phyloP scores from a whole-genome alignment of 805 yeast genomes.

The Naumovozyma dairenensis region DNA sequence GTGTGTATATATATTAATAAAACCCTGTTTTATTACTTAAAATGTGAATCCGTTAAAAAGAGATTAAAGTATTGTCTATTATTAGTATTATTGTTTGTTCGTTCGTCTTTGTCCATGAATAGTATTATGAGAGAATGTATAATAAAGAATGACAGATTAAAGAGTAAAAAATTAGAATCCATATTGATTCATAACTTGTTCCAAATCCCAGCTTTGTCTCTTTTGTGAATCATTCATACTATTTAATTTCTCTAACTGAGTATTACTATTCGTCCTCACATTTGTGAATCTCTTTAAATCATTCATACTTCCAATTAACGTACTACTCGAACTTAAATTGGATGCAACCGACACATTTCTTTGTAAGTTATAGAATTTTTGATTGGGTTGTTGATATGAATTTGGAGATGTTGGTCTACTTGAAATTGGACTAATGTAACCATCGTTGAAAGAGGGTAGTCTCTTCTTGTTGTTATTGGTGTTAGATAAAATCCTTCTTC shows the following conservation, averaged over 20 bases:
- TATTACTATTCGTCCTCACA: neutral
- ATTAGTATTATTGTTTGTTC: too few species aligned
- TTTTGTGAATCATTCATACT: neutral
- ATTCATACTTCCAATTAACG: conserved; percentile 10
- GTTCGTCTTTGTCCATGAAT: too few species aligned
- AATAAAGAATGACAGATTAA: too few species aligned
- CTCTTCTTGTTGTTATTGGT: neutral
- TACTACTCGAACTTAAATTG: conserved; percentile 11
- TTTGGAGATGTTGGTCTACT: conserved; percentile 1
- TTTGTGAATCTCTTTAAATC: conserved; percentile 2
- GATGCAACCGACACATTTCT: conserved; percentile 14
- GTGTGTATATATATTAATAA: too few species aligned
- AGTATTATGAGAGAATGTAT: too few species aligned
- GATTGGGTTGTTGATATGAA: neutral
- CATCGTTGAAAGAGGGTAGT: neutral
- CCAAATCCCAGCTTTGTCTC: conserved; percentile 7
- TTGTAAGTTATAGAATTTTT: conserved; percentile 17
- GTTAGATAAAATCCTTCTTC: neutral
- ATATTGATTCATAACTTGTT: conserved; percentile 8
- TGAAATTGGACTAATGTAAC: neutral
- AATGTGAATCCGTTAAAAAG: too few species aligned
- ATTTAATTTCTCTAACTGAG: conserved; percentile 3
- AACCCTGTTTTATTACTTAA: too few species aligned
- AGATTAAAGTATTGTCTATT: too few species aligned
- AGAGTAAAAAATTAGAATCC: conserved; percentile 5